Conservation (phyloP, 371 early-diverging fungal species). For the Mucor sp. region DNA sequence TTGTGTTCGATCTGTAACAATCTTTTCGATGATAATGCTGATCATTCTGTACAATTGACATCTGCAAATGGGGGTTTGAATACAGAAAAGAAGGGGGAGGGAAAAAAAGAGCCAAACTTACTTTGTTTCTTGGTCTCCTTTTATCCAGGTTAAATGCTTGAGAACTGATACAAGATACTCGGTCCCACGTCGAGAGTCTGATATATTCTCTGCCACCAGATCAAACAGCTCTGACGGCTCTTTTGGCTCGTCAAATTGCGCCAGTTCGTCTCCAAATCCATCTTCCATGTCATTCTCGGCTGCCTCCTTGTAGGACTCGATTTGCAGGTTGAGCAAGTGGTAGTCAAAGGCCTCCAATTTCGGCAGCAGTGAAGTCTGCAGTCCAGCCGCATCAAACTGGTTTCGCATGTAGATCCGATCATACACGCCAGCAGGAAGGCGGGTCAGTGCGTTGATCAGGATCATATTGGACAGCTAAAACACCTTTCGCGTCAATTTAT, state of each 20-base stretch:
- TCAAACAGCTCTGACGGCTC: slow-evolving; percentile 75
- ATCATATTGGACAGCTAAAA: slow-evolving; percentile 76
- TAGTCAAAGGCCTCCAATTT: slow-evolving; percentile 70
- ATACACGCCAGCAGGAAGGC: slow-evolving; percentile 70
- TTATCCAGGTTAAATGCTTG: slow-evolving; percentile 71
- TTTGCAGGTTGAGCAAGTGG: slow-evolving; percentile 68
- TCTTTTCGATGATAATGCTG: slow-evolving; percentile 71
- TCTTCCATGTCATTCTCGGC: slow-evolving; percentile 66
- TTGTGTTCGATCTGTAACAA: slow-evolving; percentile 75
- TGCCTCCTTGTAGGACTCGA: slow-evolving; percentile 71
- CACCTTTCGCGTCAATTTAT: not conserved
- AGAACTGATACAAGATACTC: slow-evolving; percentile 71
- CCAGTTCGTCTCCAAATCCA: slow-evolving; percentile 26
- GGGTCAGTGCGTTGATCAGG: slow-evolving; percentile 77
- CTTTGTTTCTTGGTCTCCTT: slow-evolving; percentile 65
- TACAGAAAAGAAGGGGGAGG: not conserved
- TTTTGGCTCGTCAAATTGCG: slow-evolving; percentile 23
- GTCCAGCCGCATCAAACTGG: slow-evolving; percentile 71
- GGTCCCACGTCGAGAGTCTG: slow-evolving; percentile 65
- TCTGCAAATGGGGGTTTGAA: slow-evolving; percentile 16
- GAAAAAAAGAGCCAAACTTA: slow-evolving; percentile 14
- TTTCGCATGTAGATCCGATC: slow-evolving; percentile 75
- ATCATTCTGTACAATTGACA: slow-evolving; percentile 77
- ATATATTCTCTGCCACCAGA: slow-evolving; percentile 56
- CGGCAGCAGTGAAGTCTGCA: slow-evolving; percentile 48